Base-by-base conservation (phyloP, 176 grass and related monocot genomes). In the Pontederia crassipes region DNA sequence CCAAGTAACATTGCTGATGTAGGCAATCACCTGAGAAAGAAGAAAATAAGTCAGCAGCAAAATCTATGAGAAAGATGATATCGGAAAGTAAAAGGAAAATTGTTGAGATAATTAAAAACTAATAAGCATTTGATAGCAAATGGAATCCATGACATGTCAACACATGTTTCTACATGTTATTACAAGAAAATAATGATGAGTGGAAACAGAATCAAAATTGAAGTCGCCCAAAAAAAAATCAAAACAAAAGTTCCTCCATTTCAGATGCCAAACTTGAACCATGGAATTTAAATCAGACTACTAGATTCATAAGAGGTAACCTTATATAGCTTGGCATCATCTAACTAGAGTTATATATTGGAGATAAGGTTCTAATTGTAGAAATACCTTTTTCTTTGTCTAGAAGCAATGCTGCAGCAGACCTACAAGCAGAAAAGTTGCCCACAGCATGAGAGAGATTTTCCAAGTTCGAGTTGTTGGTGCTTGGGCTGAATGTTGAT, bases 371-470 rank as follows among this genome's bases (percentile, higher is more conserved):
- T 27, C 54, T 11, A 73, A 50, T 16, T 55, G 11, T 12, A 6
- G 1, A 27, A 28, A 16, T 45, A 97, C 87, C 92, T 76, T 85
- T 90, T 78, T 84, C 92, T 85, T 83, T 87, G 57, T 90, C 83
- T 61, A 97, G 72, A 28, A 90, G 47, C 40, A 74, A 65, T 70
- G 68, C 65, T 14, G 79, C 76, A 20, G 84, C 81, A 58, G 78
- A 85, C 77, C 92, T 90, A 71, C 87, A 91, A 64, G 82, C 65
- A 48, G 87, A 88, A 69, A 82, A 97, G 70, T 97, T 97, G 26
- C 87, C 92, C 68, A 67, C 70, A 55, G 77, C 81, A 66, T 62
- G 78, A 70, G 76, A 50, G 80, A 75, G 47, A 73, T 54, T 63
- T 59, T 82, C 75, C 52, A 66, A 24, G 57, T 78, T 73, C 14